Base-by-base conservation (phyloP, 208 protist genomes). In the Crithidia mellificae region DNA sequence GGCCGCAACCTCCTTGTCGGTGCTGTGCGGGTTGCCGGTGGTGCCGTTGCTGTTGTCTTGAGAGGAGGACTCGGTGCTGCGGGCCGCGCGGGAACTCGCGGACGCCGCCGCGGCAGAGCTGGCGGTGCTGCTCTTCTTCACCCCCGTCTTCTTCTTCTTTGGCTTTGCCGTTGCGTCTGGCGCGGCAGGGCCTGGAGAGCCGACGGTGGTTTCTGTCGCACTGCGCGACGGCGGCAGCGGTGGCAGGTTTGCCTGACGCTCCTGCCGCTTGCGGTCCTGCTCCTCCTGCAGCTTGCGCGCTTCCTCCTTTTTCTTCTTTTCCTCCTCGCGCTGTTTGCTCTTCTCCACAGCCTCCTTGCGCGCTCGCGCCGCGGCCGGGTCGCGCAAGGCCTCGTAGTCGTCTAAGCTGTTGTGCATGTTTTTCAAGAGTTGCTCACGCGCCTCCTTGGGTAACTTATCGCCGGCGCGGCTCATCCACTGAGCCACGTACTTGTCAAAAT, bases 401-500 rank as follows among this genome's bases (percentile, higher is more conserved):
- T 80, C 69, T 30, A 94, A 74, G 56, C 61, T 79, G 11, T 56
- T 34, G n/a, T 57, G 72, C 24, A 91, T 81, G 34, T 72, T 78
- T 22, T 68, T 64, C 46, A 91, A 63, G 4, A 94, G 81, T 24
- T 72, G 36, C 39, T 75, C 55, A 29, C 86, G 81, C 6, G 47
- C 72, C n/a, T 68, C 54, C n/a, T 63, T 65, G 6, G 79, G 30
- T 24, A 88, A 44, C 2, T 9, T 43, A 38, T 63, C 69, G 24
- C 64, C 67, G 19, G 80, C 59, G 25, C 56, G 57, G 51, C 61
- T 77, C 43, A 91, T 36, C 83, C 86, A 84, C 49, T 85, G 32
- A 6, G 73, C 76, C 1, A 89, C 83, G 27, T 77, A 53, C 55
- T 90, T 90, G 72, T 91, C 88, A 65, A 94, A 91, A 14, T 62